Evolutionary conservation across 2,329 filamentous ascomycete genomes (phyloP), one percentile per base, ranked within the genome.

Genomic region (Verruconis gallopava): DNA sequence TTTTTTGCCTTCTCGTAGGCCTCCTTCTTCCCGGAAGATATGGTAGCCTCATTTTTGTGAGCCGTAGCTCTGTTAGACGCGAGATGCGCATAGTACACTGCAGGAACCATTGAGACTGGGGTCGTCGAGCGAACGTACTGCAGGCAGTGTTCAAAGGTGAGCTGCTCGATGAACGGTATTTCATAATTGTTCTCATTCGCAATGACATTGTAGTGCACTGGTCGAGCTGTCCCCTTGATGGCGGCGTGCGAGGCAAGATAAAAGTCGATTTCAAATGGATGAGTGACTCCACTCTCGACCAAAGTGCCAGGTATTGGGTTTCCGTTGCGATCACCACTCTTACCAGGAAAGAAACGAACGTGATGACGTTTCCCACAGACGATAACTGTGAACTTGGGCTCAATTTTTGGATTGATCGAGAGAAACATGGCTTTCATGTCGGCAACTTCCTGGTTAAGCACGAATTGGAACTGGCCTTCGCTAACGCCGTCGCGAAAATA

Each of bases 101-200:
- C 86, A 0, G 91, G 91, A 49, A 73, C 83, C 0, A 91, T 62
- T 0, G 88, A 95, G 0, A 98, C 88, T 0, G 91, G 85, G 0
- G 89, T 96, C 0, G 88, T 96, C 0, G 88, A 91, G 13, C 91
- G 77, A 43, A 81, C 79, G 55, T 94, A 98, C 43, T 93, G 85
- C 60, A 94, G 98, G 35, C 81, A 93, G 48, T 95, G 86, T 50
- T 94, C 81, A 53, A 96, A 96, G 17, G 96, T 81, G 73, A 96
- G 81, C 43, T 79, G 79, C 53, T 94, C 83, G 0, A 98, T 67
- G 2, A 79, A 71, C 33, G 83, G 77, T 0, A 79, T 69, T 1
- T 69, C 59, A 52, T 84, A 72, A 2, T 72, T 66, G 40, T 79
- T 75, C 58, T 96, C 86, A 55, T 98, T 91, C 37, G 81, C 57